A percentile compares a stretch with the other conserved stretches of the same genome.
These are phyloP conservation scores for Sugiyamaella pinicola DNA, from an alignment of 1,139 yeast genomes.

Conservation along the genomic window DNA sequence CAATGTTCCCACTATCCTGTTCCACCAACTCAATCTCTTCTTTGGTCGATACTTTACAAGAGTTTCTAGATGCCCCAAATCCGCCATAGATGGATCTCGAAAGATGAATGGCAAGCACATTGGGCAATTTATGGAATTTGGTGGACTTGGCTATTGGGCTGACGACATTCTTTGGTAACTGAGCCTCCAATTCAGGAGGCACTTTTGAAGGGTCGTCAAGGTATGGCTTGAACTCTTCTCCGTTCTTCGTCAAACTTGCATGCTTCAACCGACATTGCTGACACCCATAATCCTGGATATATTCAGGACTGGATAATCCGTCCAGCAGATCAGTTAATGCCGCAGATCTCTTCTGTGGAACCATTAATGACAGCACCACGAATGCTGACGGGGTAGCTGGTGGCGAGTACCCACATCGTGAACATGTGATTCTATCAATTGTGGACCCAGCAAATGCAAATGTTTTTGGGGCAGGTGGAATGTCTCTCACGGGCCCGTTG, in stretches of 20 bases:
- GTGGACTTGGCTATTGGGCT: constrained; percentile 70
- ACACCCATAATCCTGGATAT: constrained; percentile 81
- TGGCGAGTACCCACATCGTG: constrained; percentile 65
- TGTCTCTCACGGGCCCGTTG: constrained; percentile 23
- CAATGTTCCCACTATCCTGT: constrained; percentile 10
- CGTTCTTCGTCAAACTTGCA: constrained; percentile 35
- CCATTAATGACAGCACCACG: constrained; percentile 69
- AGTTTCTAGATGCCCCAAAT: constrained; percentile 69
- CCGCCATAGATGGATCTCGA: constrained; percentile 80
- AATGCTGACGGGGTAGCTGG: constrained; percentile 63
- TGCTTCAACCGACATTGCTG: constrained; percentile 61
- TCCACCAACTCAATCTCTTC: constrained; percentile 54
- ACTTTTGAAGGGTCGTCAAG: constrained; percentile 32
- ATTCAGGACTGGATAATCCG: constrained; percentile 61
- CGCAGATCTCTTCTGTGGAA: constrained; percentile 61
- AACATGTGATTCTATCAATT: constrained; percentile 68
- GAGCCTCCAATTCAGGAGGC: constrained; percentile 39
- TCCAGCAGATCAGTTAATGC: constrained; percentile 57
- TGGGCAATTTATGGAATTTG: constrained; percentile 66
- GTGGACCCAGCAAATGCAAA: constrained; percentile 76
- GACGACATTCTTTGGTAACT: constrained; percentile 49
- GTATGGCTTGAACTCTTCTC: constrained; percentile 22
- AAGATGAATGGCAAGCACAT: constrained; percentile 70
- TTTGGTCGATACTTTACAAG: constrained; percentile 69
- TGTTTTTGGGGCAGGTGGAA: constrained; percentile 24